Percentiles rank a stretch among this genome's conserved stretches.
Conservation (phyloP, 108 stramenopile species). For the Nannochloropsis salina region DNA sequence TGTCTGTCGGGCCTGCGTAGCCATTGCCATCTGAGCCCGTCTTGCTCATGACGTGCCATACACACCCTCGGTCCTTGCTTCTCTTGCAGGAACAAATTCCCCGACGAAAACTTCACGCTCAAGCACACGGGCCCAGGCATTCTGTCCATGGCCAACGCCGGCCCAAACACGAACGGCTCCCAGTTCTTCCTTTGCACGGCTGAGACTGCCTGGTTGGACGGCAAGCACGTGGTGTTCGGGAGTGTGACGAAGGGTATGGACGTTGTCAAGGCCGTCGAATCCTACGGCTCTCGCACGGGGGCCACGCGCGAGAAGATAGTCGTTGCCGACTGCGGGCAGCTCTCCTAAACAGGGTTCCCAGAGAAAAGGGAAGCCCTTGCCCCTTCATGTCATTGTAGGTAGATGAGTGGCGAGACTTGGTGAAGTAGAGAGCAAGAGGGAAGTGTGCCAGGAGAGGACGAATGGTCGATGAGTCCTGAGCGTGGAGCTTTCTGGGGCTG, state of each 20-base stretch:
- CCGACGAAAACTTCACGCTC: constrained; percentile 61
- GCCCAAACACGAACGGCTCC: constrained; percentile 37
- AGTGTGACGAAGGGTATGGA: constrained; percentile 94
- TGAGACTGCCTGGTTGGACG: constrained; percentile 60
- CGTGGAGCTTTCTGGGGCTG: too few species aligned
- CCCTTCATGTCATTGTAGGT: too few species aligned
- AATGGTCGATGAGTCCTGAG: too few species aligned
- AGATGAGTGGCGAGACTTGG: too few species aligned
- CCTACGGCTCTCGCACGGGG: constrained; percentile 43
- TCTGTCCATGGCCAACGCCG: constrained; percentile 61
- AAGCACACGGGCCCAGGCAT: constrained; percentile 61
- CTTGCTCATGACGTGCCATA: background rate
- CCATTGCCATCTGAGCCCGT: background rate
- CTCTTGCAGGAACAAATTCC: constrained; percentile 44
- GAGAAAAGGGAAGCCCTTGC: too few species aligned
- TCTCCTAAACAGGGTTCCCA: background rate
- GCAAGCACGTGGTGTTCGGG: constrained; percentile 61
- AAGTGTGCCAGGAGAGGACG: too few species aligned
- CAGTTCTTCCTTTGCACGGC: constrained; percentile 61
- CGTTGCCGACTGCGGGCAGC: constrained; percentile 55
- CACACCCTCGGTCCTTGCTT: background rate
- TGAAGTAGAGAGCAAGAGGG: too few species aligned
- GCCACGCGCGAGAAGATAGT: constrained; percentile 44
- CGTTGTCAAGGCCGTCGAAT: constrained; percentile 59
- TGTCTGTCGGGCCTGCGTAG: background rate